Evolutionary conservation across 805 yeast genomes (phyloP).

Genomic region (Candida verbasci): DNA sequence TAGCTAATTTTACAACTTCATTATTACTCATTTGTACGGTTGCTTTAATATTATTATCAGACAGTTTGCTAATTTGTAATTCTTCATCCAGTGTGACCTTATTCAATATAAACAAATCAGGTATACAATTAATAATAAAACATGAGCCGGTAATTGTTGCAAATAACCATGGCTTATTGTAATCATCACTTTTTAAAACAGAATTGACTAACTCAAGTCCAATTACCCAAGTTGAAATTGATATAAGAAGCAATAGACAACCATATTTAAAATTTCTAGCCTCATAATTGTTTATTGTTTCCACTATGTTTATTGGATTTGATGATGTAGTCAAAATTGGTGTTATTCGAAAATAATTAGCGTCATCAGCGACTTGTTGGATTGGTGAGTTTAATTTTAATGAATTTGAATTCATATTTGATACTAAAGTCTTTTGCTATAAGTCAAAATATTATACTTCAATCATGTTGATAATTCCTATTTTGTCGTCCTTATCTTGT

Average conservation of each 20-base stretch:
- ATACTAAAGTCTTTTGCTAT: too few species aligned
- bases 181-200: constrained; percentile 45
- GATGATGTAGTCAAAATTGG: constrained; percentile 3
- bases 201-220: constrained; percentile 47
- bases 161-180: constrained; percentile 45
- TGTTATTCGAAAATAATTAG: background rate
- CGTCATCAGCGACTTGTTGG: background rate
- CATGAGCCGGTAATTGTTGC: constrained; percentile 46
- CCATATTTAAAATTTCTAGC: constrained; percentile 42
- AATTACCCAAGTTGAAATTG: constrained; percentile 44
- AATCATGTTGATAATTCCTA: too few species aligned
- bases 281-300: constrained; percentile 38
- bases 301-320: constrained; percentile 23
- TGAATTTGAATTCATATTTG: too few species aligned
- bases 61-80: too few species aligned
- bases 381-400: too few species aligned
- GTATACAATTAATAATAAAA: constrained; percentile 42
- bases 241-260: constrained; percentile 34
- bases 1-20: constrained; percentile 34
- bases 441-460: too few species aligned
- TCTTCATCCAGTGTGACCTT: too few species aligned
- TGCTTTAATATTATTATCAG: too few species aligned
- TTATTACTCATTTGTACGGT: constrained; percentile 17
- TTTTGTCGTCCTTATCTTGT: too few species aligned
- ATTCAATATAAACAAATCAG: constrained; percentile 21